Evolutionary conservation across 495 filamentous ascomycete genomes (phyloP).

Genomic region (Podospora bellae-mahoneyi): DNA sequence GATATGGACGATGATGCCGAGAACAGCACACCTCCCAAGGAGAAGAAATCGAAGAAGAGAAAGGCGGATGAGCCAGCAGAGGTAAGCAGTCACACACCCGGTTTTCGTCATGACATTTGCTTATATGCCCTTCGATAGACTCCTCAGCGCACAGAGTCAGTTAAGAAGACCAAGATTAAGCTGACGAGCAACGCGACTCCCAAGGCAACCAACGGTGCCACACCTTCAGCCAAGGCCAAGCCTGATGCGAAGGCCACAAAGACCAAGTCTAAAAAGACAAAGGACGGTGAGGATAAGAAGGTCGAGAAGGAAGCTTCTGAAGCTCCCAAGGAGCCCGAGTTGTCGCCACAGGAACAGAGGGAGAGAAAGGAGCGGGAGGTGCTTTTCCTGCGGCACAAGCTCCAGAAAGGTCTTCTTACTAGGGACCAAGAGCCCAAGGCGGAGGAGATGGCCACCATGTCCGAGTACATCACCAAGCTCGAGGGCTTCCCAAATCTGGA

Average conservation of each 20-base stretch:
- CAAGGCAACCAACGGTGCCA: conserved; percentile 52
- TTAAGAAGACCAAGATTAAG: conserved; percentile 67
- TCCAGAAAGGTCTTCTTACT: conserved; percentile 86
- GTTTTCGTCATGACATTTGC: conserved; percentile 15
- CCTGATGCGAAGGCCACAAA: conserved; percentile 57
- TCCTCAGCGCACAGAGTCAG: conserved; percentile 61
- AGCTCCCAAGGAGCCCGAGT: conserved; percentile 48
- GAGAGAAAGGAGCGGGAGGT: conserved; percentile 63
- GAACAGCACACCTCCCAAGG: conserved; percentile 45
- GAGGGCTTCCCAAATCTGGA: conserved; percentile 78
- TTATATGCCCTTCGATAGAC: conserved; percentile 38
- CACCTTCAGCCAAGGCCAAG: conserved; percentile 46
- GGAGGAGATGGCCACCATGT: conserved; percentile 85
- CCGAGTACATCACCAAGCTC: conserved; percentile 71
- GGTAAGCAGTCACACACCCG: conserved; percentile 44
- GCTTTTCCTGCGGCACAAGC: conserved; percentile 79
- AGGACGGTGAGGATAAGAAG: conserved; percentile 55
- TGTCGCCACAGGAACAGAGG: conserved; percentile 47
- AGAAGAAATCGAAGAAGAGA: conserved; percentile 65
- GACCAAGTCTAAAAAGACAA: conserved; percentile 60
- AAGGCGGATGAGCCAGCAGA: conserved; percentile 66
- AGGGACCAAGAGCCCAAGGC: conserved; percentile 76
- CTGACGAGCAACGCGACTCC: conserved; percentile 49
- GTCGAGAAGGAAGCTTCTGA: conserved; percentile 55
- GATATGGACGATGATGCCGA: conserved; percentile 71